A percentile compares a stretch with the other conserved stretches of the same genome.
These are phyloP conservation scores for Lasiosphaeria miniovina DNA, from an alignment of 495 filamentous ascomycete species.

Conservation along the genomic window DNA sequence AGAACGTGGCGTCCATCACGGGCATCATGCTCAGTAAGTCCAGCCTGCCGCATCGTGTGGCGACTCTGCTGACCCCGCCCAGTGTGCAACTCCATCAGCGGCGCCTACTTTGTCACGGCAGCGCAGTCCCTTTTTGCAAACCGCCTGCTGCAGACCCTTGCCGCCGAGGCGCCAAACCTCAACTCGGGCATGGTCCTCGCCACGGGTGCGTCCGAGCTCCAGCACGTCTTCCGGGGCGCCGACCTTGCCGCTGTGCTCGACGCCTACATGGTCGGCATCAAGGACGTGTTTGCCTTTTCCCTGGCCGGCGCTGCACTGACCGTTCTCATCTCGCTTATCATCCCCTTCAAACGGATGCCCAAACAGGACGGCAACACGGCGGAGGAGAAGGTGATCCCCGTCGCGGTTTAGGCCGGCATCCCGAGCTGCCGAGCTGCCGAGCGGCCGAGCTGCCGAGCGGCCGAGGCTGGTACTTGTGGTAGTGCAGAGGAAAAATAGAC, in stretches of 20 bases:
- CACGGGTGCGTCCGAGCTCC: conserved; percentile 53
- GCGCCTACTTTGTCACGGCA: conserved; percentile 45
- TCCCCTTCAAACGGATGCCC: conserved; percentile 4
- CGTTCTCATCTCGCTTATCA: conserved; percentile 10
- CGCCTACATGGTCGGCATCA: conserved; percentile 54
- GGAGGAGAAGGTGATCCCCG: too few species aligned
- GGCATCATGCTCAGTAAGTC: conserved; percentile 49
- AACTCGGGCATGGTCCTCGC: conserved; percentile 39
- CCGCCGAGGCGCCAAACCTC: conserved; percentile 38
- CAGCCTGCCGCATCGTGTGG: not conserved
- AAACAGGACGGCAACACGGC: too few species aligned
- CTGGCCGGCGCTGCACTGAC: conserved; percentile 31
- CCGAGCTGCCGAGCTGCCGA: too few species aligned
- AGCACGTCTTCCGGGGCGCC: conserved; percentile 37
- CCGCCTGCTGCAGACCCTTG: conserved; percentile 34
- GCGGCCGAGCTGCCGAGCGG: too few species aligned
- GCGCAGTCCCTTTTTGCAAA: conserved; percentile 50
- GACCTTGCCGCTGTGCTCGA: conserved; percentile 43
- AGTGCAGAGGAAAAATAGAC: too few species aligned
- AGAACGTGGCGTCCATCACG: conserved; percentile 54
- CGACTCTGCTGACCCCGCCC: not conserved
- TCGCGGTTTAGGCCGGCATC: too few species aligned
- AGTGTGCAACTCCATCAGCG: conserved; percentile 51
- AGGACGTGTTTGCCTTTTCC: conserved; percentile 37
- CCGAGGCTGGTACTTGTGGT: too few species aligned